Conservation (phyloP, 257 asterid species). For the Solanum rostratum region DNA sequence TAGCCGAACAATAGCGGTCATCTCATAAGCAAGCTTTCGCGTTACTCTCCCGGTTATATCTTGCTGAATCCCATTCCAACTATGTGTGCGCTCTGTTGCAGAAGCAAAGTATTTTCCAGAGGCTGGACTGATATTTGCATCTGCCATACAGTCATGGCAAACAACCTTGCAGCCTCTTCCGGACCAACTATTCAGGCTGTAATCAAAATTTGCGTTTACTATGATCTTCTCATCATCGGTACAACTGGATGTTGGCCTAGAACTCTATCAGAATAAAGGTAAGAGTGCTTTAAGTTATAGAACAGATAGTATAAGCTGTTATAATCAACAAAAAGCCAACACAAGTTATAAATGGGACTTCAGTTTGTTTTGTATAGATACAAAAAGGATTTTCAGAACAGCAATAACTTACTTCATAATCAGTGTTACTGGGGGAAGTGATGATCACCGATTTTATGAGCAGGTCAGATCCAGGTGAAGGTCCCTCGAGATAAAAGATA, state of each 20-base stretch:
- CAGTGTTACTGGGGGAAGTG: constrained; percentile 20
- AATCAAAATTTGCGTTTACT: constrained; percentile 52
- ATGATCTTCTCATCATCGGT: constrained; percentile 40
- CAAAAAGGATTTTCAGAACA: neutral
- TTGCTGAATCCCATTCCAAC: constrained; percentile 93
- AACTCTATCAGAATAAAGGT: constrained; percentile 19
- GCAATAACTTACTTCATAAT: constrained; percentile 35
- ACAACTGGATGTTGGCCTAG: constrained; percentile 12
- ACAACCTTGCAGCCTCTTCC: constrained; percentile 81
- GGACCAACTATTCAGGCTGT: constrained; percentile 67
- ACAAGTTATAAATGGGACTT: neutral
- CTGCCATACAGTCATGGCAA: constrained; percentile 53
- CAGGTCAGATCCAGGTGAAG: constrained; percentile 71
- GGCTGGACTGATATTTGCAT: constrained; percentile 58
- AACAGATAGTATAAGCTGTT: neutral
- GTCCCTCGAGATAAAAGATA: constrained; percentile 78
- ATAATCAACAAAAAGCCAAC: neutral
- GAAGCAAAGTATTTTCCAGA: constrained; percentile 74
- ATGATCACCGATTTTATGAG: constrained; percentile 62
- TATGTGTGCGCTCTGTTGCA: constrained; percentile 63
- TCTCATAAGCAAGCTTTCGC: constrained; percentile 72
- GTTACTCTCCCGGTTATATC: constrained; percentile 73
- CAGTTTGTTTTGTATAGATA: neutral
- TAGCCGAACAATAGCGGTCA: constrained; percentile 56
- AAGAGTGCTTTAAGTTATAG: neutral